Evolutionary conservation across 805 yeast genomes (phyloP), one percentile per base, ranked within the genome.

Genomic region (Brettanomyces naardenensis): DNA sequence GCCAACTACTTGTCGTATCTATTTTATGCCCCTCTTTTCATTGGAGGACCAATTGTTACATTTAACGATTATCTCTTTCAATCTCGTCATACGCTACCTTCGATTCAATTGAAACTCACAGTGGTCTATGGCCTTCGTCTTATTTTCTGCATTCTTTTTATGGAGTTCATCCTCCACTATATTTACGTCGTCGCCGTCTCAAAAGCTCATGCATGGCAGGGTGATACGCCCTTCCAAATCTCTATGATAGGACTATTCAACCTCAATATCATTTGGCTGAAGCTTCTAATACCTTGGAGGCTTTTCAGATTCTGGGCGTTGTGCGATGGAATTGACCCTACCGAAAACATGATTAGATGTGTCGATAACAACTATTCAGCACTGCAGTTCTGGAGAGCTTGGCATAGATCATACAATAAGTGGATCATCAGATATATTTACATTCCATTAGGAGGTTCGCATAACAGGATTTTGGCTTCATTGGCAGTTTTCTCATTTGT

Each of bases 301-400:
- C 63, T 90, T 35, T 92, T 92, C 64, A 68, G 99, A 44, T 68
- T 90, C 47, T 92, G 99, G 98, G 73, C 92, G 6, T 62, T 92
- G 40, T 47, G 85, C n/a, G 99, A 92, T 58, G 85, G 84, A 0
- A 86, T 90, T 37, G 97, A 92, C 53, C 85, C 97, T 0, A 97
- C 98, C 2, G 99, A 92, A 56, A 92, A 92, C 53, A 92, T 92
- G 97, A 78, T 92, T 40, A 69, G 99, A 41, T 89, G 97, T 56
- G 86, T 92, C 77, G 84, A 87, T 56, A 87, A 92, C 60, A 92
- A 92, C 61, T 92, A 80, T 58, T 82, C 95, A 25, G 92, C 96
- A 0, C 59, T 86, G 44, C 87, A 92, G n/a, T 92, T 92, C 58
- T 92, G 99, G 99, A 73, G 97, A 54, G 95, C 95, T 3, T 92